Evolutionary conservation across 1,284 basidiomycete species (phyloP).

Genomic region (Mycena sp.): DNA sequence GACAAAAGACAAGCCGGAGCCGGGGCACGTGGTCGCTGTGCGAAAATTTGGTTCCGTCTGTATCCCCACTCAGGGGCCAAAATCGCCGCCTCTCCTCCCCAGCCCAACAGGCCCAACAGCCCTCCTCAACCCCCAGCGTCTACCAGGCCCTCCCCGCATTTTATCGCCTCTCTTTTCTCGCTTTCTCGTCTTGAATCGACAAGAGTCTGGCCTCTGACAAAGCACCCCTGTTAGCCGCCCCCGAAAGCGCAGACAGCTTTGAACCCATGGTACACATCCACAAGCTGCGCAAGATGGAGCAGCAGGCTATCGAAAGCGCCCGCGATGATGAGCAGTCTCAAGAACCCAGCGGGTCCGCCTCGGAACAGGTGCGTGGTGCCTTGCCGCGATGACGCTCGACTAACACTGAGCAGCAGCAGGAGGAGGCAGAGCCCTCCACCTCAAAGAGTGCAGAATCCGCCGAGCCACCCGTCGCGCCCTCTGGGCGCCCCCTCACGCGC

Average conservation of each 20-base stretch:
- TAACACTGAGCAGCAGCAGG: neutral
- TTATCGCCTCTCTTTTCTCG: neutral
- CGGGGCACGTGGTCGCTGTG: conserved; percentile 4
- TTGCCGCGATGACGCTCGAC: neutral
- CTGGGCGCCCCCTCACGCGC: conserved; percentile 22
- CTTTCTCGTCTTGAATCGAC: neutral
- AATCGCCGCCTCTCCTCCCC: conserved; percentile 8
- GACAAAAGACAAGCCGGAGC: neutral
- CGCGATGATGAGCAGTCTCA: neutral
- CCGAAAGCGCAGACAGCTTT: neutral
- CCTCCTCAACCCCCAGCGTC: neutral
- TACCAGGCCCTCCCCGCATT: neutral
- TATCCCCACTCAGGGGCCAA: conserved; percentile 21
- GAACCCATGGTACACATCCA: neutral
- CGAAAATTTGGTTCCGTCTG: conserved; percentile 23
- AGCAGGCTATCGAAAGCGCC: neutral
- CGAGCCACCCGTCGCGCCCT: neutral
- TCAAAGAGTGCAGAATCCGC: neutral
- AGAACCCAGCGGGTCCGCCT: neutral
- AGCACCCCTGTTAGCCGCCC: conserved; percentile 18
- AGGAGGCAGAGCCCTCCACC: neutral
- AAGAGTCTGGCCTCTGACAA: conserved; percentile 11
- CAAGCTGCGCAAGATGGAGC: conserved; percentile 1
- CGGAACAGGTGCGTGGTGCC: conserved; percentile 8
- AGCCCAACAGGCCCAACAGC: neutral